Evolutionary conservation across 164 flowering plant species (phyloP).

Genomic region (Dillenia turbinata): DNA sequence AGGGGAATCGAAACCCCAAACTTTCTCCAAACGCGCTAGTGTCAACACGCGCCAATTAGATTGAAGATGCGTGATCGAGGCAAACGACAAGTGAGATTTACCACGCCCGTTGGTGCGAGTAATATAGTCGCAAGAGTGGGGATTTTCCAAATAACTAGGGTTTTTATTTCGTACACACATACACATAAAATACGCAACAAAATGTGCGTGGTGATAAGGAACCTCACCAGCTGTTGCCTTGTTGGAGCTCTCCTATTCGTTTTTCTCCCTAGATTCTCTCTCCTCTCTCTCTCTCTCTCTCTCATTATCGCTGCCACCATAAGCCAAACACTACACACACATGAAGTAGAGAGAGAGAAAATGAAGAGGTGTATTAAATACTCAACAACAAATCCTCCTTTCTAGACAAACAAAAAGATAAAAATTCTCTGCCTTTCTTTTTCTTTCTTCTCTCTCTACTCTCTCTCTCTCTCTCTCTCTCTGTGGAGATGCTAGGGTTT

Average conservation of each 20-base stretch:
- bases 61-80: too few relatives aligned
- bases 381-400: slow-evolving; percentile 25
- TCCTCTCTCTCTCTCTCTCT: not conserved
- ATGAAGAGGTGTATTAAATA: slow-evolving; percentile 7
- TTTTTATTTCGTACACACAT: not conserved
- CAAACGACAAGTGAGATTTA: too few relatives aligned
- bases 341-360: not conserved
- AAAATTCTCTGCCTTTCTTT: slow-evolving; percentile 18
- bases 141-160: slow-evolving; percentile 5
- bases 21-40: too few relatives aligned
- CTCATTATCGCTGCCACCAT: not conserved
- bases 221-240: slow-evolving; percentile 17
- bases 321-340: too few relatives aligned
- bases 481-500: slow-evolving; percentile 39
- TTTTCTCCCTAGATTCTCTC: not conserved
- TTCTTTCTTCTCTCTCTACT: slow-evolving; percentile 12
- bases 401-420: slow-evolving; percentile 16
- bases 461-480: slow-evolving; percentile 26
- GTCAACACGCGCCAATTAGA: too few relatives aligned
- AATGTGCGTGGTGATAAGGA: slow-evolving; percentile 11
- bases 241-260: slow-evolving; percentile 9
- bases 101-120: too few relatives aligned
- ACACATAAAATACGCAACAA: too few relatives aligned
- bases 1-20: too few relatives aligned
- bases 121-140: too few relatives aligned